phyloP scores from a whole-genome alignment of 1,139 yeast genomes.

The Wickerhamomyces sp. region DNA sequence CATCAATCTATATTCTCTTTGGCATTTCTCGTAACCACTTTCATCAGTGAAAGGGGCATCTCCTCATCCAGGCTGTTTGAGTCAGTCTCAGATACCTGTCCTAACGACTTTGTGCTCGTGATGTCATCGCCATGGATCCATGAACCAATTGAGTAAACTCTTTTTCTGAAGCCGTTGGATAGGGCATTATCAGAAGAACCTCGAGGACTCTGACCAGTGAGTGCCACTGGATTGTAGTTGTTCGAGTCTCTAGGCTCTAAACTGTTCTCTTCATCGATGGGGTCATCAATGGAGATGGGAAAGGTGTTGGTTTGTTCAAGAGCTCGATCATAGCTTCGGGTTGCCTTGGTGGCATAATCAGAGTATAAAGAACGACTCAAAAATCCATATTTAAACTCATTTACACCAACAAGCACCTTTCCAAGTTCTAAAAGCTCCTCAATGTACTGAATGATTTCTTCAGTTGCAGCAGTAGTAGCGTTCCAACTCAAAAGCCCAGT shows the following conservation, averaged over 20 bases:
- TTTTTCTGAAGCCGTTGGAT: conserved; percentile 28
- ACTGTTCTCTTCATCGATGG: conserved; percentile 6
- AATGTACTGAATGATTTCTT: conserved; percentile 43
- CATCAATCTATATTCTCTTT: not conserved
- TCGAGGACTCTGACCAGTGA: not conserved
- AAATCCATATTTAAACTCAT: conserved; percentile 45
- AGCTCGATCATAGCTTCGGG: conserved; percentile 19
- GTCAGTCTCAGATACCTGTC: conserved; percentile 7
- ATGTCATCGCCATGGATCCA: conserved; percentile 21
- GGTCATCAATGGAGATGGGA: conserved; percentile 3
- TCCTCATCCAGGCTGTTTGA: conserved; percentile 23
- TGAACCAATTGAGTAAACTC: conserved; percentile 31
- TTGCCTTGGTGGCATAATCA: conserved; percentile 39
- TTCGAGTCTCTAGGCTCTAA: not conserved
- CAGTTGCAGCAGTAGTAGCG: conserved; percentile 43
- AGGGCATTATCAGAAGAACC: conserved; percentile 5
- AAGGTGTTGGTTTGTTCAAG: not conserved
- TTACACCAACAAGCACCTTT: conserved; percentile 41
- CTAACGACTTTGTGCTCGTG: conserved; percentile 25
- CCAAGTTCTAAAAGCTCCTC: conserved; percentile 40
- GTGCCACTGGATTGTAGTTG: not conserved
- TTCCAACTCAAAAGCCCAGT: conserved; percentile 45
- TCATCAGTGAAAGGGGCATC: conserved; percentile 32
- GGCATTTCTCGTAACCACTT: conserved; percentile 26
- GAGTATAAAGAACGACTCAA: conserved; percentile 40